Evolutionary conservation across 169 alveolate genomes (phyloP), one percentile per base, ranked within the genome.

Genomic region (Eimeria maxima): DNA sequence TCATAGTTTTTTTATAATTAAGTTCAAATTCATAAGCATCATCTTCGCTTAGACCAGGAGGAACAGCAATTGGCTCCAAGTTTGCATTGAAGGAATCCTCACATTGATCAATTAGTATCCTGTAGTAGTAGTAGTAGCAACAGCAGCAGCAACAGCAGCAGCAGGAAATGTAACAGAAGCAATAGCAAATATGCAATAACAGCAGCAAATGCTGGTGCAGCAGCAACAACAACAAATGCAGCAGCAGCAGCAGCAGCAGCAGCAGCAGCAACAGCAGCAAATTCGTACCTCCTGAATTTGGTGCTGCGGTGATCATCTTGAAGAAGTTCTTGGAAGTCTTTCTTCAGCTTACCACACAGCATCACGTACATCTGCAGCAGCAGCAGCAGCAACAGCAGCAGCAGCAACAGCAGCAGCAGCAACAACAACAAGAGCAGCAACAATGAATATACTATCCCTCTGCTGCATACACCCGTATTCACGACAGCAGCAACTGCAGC

Each of bases 21-120:
- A 97, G 88, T 45, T 96, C 96, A 80, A 95, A 93, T 87, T 97
- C 98, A 84, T 95, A 96, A 6, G 97, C 96, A 33, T 96, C 98
- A 27, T 96, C 98, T 44, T 90, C 97, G 73, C 69, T 95, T 44
- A 96, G 55, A n/a, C 80, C 96, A 63, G 95, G 95, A n/a, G 97
- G 97, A 42, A 95, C 95, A 38, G 91, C 94, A 95, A 97, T 97
- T 29, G 97, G 97, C 73, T 97, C 96, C 78, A 95, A 38, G 53
- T 96, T 95, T 86, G 96, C 97, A n/a, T 95, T 98, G 86, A 97
- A 97, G 29, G 97, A 91, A 65, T 95, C 97, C 53, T 97, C 97
- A 57, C 97, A 97, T 89, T 95, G 97, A 87, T 91, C 95, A 53
- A 97, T 95, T n/a, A 97, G 55, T 29, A 97, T 96, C 50, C 97